Conservation (phyloP, 2,329 filamentous ascomycete genomes). For the Mollisia scopiformis region DNA sequence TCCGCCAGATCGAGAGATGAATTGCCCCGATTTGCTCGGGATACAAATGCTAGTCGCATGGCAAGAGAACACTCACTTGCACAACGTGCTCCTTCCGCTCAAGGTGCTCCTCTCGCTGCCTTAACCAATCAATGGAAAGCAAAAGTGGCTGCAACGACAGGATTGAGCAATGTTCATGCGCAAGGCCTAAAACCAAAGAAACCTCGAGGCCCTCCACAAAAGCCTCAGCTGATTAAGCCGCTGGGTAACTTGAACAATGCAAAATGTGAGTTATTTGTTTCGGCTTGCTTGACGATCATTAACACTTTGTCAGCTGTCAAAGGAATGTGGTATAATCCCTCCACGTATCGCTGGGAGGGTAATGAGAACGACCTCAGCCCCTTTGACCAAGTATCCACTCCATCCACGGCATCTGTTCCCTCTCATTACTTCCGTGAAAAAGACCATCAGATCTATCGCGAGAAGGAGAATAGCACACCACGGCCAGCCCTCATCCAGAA, state of each 20-base stretch:
- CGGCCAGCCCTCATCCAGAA: slow-evolving; percentile 87
- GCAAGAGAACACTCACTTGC: slow-evolving; percentile 64
- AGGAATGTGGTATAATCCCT: slow-evolving; percentile 94
- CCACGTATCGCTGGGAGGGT: slow-evolving; percentile 88
- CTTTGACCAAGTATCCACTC: slow-evolving; percentile 71
- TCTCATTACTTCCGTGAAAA: slow-evolving; percentile 52
- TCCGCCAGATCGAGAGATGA: slow-evolving; percentile 46
- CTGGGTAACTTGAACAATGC: slow-evolving; percentile 74
- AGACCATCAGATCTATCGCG: slow-evolving; percentile 51
- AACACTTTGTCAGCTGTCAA: too few species aligned
- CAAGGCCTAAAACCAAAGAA: slow-evolving; percentile 58
- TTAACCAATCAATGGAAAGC: slow-evolving; percentile 42
- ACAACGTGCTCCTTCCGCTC: slow-evolving; percentile 56
- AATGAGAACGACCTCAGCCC: slow-evolving; percentile 84
- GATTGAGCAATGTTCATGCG: slow-evolving; percentile 51
- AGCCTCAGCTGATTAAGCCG: slow-evolving; percentile 89
- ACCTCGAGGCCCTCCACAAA: slow-evolving; percentile 59
- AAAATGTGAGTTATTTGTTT: slow-evolving; percentile 67
- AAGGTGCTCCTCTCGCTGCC: slow-evolving; percentile 53
- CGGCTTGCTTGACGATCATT: too few species aligned
- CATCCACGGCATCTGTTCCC: slow-evolving; percentile 51
- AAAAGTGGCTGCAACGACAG: slow-evolving; percentile 36
- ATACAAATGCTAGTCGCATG: slow-evolving; percentile 67
- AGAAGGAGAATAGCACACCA: slow-evolving; percentile 62
- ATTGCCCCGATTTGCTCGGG: slow-evolving; percentile 64